Conservation (phyloP, 2,329 filamentous ascomycete species). For the Fusarium nanum region DNA sequence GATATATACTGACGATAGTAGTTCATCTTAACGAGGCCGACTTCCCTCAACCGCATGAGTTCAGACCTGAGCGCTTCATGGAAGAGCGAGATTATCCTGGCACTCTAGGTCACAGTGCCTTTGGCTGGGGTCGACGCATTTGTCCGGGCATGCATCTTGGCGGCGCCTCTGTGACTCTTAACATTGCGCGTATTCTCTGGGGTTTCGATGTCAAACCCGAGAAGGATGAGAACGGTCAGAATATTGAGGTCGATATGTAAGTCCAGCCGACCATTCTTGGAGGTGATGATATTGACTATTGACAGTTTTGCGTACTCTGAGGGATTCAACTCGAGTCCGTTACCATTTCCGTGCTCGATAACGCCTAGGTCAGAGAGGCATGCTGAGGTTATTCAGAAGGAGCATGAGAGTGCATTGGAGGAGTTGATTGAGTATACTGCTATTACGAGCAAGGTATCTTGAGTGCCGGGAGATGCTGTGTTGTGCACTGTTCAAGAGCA, state of each 20-base stretch:
- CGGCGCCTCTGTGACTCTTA: slow-evolving; percentile 60
- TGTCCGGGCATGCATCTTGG: slow-evolving; percentile 63
- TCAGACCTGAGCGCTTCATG: slow-evolving; percentile 53
- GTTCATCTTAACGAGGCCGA: slow-evolving; percentile 57
- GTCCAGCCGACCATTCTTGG: slow-evolving; percentile 1
- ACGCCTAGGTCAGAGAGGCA: slow-evolving; percentile 51
- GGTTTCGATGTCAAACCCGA: slow-evolving; percentile 58
- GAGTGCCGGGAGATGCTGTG: not conserved
- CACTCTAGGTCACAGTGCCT: slow-evolving; percentile 53
- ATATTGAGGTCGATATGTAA: slow-evolving; percentile 56
- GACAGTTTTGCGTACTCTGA: slow-evolving; percentile 56
- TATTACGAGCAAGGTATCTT: slow-evolving; percentile 38
- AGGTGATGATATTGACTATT: not conserved
- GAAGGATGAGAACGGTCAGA: slow-evolving; percentile 45
- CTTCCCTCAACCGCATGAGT: slow-evolving; percentile 56
- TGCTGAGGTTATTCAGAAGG: slow-evolving; percentile 48
- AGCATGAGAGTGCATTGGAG: slow-evolving; percentile 44
- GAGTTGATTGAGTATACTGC: slow-evolving; percentile 46
- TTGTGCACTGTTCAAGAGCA: too few species aligned
- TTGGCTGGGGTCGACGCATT: slow-evolving; percentile 56
- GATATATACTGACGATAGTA: not conserved
- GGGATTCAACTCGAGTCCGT: slow-evolving; percentile 56
- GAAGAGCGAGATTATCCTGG: slow-evolving; percentile 53
- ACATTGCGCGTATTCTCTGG: slow-evolving; percentile 64
- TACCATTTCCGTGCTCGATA: slow-evolving; percentile 57